Percentiles rank a stretch among this genome's conserved stretches.
Evolutionary conservation across 2,329 filamentous ascomycete genomes (phyloP).

Genomic region (Sporothrix pseudoabietina): DNA sequence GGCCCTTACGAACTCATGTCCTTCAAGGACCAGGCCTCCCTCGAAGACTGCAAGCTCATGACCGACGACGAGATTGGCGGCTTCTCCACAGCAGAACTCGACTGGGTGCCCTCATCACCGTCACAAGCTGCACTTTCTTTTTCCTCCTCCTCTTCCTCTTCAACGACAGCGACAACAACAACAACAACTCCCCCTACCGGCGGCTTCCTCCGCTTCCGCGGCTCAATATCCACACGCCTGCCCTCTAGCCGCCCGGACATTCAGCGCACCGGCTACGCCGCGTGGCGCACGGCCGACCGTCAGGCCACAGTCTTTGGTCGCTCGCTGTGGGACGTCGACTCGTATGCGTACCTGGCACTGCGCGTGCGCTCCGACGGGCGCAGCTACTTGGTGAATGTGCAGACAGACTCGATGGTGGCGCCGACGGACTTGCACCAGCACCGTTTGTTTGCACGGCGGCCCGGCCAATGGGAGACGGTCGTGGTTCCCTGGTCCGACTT

Average conservation of each 20-base stretch:
- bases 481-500: slow-evolving; percentile 89
- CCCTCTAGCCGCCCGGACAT: slow-evolving; percentile 73
- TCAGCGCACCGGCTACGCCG: slow-evolving; percentile 82
- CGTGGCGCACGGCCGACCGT: slow-evolving; percentile 80
- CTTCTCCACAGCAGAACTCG: slow-evolving; percentile 73
- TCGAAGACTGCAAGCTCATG: slow-evolving; percentile 71
- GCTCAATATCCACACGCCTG: slow-evolving; percentile 82
- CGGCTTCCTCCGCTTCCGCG: slow-evolving; percentile 79
- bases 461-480: slow-evolving; percentile 94
- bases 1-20: slow-evolving; percentile 65
- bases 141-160: slow-evolving; percentile 24
- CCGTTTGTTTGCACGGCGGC: slow-evolving; percentile 73
- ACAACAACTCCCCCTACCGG: slow-evolving; percentile 24
- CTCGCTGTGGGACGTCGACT: slow-evolving; percentile 84
- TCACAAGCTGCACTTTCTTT: slow-evolving; percentile 6
- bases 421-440: slow-evolving; percentile 97
- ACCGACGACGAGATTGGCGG: slow-evolving; percentile 85
- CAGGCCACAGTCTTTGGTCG: slow-evolving; percentile 81
- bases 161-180: neutral
- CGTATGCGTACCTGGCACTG: slow-evolving; percentile 83
- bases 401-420: slow-evolving; percentile 83
- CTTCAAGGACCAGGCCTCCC: slow-evolving; percentile 57
- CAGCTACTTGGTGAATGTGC: slow-evolving; percentile 92
- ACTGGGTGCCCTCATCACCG: slow-evolving; percentile 54
- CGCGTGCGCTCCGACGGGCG: slow-evolving; percentile 88